These are phyloP conservation scores for Echinochloa phyllopogon DNA, from an alignment of 176 grass and related monocot genomes.

Conservation along the genomic window DNA sequence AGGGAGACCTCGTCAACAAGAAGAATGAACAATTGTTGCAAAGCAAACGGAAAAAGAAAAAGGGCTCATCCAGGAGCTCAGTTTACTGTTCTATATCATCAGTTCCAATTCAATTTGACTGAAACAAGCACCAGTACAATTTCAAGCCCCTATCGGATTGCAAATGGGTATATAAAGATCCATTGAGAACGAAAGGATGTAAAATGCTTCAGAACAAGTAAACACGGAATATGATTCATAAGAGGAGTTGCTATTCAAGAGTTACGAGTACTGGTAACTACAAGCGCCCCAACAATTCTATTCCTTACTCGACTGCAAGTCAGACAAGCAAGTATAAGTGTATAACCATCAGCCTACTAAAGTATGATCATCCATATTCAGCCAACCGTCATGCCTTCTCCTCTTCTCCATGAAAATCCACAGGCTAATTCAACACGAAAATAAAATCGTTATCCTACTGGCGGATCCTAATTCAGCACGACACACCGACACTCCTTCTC, in stretches of 20 bases:
- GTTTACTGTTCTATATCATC: background rate
- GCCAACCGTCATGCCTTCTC: background rate
- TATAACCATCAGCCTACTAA: background rate
- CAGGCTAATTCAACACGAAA: background rate
- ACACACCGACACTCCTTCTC: background rate
- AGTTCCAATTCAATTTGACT: background rate
- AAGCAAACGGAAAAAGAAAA: background rate
- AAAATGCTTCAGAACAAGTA: background rate
- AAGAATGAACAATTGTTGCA: constrained; percentile 1
- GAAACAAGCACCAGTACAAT: background rate
- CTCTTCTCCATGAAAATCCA: background rate
- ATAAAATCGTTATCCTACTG: background rate
- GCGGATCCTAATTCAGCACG: background rate
- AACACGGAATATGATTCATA: background rate
- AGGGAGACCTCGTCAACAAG: background rate
- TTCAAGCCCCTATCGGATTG: background rate
- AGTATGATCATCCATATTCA: background rate
- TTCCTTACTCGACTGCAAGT: background rate
- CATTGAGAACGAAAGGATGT: background rate
- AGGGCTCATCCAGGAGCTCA: background rate
- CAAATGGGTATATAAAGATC: background rate
- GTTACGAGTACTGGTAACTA: background rate
- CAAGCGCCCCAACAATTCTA: background rate
- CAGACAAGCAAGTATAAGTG: background rate
- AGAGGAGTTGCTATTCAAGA: background rate